Percentiles rank a stretch among this genome's conserved stretches.
Evolutionary conservation across 345 rosid genomes (phyloP).

Genomic region (Populus tremula): DNA sequence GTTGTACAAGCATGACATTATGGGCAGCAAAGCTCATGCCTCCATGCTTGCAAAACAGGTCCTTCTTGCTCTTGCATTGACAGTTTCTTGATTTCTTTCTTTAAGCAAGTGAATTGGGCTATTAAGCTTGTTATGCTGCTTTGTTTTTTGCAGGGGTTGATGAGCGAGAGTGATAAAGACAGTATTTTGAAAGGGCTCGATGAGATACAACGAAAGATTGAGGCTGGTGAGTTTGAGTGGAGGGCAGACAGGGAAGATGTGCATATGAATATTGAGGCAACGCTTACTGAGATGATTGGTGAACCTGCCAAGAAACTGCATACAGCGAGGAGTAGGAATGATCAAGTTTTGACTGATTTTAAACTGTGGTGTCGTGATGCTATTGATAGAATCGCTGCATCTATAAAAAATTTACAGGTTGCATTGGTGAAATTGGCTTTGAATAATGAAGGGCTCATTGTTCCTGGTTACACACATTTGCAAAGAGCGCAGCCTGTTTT

Average conservation of each 20-base stretch:
- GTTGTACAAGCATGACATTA: slow-evolving; percentile 84
- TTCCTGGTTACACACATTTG: slow-evolving; percentile 96
- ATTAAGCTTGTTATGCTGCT: background rate
- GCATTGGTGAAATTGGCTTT: slow-evolving; percentile 71
- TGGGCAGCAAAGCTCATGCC: slow-evolving; percentile 95
- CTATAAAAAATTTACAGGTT: slow-evolving; percentile 53
- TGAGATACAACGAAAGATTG: slow-evolving; percentile 64
- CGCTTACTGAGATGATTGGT: slow-evolving; percentile 88
- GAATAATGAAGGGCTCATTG: slow-evolving; percentile 59
- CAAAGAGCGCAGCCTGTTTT: slow-evolving; percentile 94
- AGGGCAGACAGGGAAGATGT: slow-evolving; percentile 93
- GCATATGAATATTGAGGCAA: slow-evolving; percentile 96
- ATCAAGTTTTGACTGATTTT: slow-evolving; percentile 86
- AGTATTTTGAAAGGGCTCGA: slow-evolving; percentile 73
- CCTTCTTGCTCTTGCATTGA: background rate
- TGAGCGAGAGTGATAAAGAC: slow-evolving; percentile 57
- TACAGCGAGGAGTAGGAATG: slow-evolving; percentile 88
- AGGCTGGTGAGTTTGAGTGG: slow-evolving; percentile 70
- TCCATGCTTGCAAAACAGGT: slow-evolving; percentile 92
- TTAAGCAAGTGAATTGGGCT: background rate
- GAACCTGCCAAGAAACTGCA: slow-evolving; percentile 97
- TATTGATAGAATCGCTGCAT: slow-evolving; percentile 50
- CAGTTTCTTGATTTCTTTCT: background rate
- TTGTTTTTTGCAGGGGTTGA: slow-evolving; percentile 54
- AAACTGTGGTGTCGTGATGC: slow-evolving; percentile 96